Evolutionary conservation across 257 asterid species (phyloP).

Genomic region (Craterostigma plantagineum): DNA sequence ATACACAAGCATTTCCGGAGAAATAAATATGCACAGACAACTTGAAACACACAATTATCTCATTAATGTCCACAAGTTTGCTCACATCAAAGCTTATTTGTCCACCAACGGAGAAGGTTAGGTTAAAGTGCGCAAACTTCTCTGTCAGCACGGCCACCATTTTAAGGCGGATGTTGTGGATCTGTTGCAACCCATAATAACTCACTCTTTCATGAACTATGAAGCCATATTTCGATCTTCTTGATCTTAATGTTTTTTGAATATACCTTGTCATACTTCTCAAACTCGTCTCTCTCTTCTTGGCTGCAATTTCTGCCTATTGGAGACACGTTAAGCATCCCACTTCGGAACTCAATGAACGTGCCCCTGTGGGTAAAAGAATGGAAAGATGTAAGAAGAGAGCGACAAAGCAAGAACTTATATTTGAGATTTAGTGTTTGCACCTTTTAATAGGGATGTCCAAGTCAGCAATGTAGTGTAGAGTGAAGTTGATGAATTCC

Average conservation of each 20-base stretch:
- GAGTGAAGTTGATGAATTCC: constrained; percentile 85
- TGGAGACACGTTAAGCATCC: constrained; percentile 95
- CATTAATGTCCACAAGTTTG: not conserved
- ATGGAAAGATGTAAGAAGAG: constrained; percentile 1
- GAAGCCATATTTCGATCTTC: not conserved
- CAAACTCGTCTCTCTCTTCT: constrained; percentile 92
- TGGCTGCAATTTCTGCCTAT: constrained; percentile 98
- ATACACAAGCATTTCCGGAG: too few relatives aligned
- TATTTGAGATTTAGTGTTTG: constrained; percentile 8
- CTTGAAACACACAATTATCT: constrained; percentile 1
- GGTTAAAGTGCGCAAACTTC: constrained; percentile 63
- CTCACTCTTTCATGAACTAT: not conserved
- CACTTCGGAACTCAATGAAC: constrained; percentile 88
- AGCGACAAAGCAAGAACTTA: not conserved
- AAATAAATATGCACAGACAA: too few relatives aligned
- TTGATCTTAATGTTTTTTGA: too few relatives aligned
- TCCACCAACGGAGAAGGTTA: constrained; percentile 86
- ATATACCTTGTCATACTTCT: constrained; percentile 80
- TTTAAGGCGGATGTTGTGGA: constrained; percentile 59
- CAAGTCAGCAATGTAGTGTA: constrained; percentile 92
- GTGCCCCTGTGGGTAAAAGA: constrained; percentile 47
- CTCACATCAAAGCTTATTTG: constrained; percentile 97
- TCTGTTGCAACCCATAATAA: constrained; percentile 21
- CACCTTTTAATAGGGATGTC: constrained; percentile 95
- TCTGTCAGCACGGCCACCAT: constrained; percentile 76